phyloP scores from a whole-genome alignment of 768 basidiomycete species.

The Tulasnella sp. region DNA sequence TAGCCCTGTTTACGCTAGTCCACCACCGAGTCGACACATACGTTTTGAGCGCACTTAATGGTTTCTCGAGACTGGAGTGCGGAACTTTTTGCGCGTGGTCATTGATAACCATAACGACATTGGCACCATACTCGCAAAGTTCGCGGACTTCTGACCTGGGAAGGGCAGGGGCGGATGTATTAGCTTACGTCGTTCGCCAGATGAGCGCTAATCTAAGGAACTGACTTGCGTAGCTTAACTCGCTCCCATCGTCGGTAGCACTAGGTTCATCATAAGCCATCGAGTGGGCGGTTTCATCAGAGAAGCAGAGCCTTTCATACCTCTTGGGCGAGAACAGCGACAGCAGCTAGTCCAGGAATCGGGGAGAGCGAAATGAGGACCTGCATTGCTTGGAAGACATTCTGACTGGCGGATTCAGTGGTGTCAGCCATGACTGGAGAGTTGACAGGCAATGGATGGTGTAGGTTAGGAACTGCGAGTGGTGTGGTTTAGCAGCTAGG shows the following conservation, averaged over 20 bases:
- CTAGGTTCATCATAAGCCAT: neutral
- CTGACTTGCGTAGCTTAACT: constrained; percentile 3
- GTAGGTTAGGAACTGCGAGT: neutral
- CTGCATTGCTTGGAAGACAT: constrained; percentile 24
- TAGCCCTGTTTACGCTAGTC: neutral
- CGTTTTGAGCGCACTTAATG: neutral
- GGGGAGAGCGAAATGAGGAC: constrained; percentile 21
- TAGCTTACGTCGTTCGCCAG: neutral
- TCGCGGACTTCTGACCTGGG: neutral
- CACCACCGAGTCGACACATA: neutral
- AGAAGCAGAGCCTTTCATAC: neutral
- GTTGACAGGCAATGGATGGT: neutral
- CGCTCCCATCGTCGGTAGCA: constrained; percentile 8
- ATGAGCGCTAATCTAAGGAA: constrained; percentile 2
- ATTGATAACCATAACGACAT: constrained; percentile 7
- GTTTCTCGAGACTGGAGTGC: neutral
- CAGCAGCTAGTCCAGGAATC: constrained; percentile 20
- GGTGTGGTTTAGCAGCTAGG: constrained; percentile 7
- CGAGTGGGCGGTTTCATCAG: neutral
- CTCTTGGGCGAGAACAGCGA: constrained; percentile 21
- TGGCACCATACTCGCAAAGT: neutral
- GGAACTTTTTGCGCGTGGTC: neutral
- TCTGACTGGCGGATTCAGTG: neutral
- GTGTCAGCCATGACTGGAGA: neutral
- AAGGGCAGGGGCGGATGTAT: neutral